Conservation (phyloP, 2,329 filamentous ascomycete species). For the Colletotrichum lindemuthianum region DNA sequence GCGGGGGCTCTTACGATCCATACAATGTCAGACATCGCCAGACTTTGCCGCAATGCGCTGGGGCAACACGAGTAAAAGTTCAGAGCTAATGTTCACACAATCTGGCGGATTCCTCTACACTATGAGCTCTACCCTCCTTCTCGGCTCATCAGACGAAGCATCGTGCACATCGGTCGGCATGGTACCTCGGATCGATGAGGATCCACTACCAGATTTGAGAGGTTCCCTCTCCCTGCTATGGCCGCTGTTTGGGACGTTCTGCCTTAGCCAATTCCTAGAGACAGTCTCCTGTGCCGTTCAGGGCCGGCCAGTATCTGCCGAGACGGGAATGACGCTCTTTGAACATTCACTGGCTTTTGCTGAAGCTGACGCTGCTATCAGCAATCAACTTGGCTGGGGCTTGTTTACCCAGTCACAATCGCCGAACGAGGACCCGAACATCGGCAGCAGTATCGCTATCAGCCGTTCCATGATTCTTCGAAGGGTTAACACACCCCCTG, state of each 20-base stretch:
- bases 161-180: conserved; percentile 83
- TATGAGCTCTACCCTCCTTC: conserved; percentile 76
- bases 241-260: conserved; percentile 77
- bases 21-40: conserved; percentile 90
- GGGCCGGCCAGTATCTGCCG: conserved; percentile 80
- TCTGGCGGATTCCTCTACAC: conserved; percentile 76
- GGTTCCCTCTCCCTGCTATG: conserved; percentile 83
- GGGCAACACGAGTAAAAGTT: conserved; percentile 71
- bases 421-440: conserved; percentile 39
- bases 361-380: conserved; percentile 90
- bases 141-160: conserved; percentile 77
- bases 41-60: conserved; percentile 76
- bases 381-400: conserved; percentile 80
- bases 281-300: conserved; percentile 89
- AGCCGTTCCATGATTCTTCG: conserved; percentile 76
- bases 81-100: conserved; percentile 75
- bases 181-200: conserved; percentile 65
- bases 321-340: conserved; percentile 96
- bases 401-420: conserved; percentile 64
- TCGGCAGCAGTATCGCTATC: conserved; percentile 53
- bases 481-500: conserved; percentile 87
- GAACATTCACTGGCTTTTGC: conserved; percentile 96
- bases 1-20: conserved; percentile 78
- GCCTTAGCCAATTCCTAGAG: conserved; percentile 86
- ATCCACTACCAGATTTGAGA: conserved; percentile 63